phyloP scores from a whole-genome alignment of 2,329 filamentous ascomycete genomes.

The Sporothrix brasiliensis region DNA sequence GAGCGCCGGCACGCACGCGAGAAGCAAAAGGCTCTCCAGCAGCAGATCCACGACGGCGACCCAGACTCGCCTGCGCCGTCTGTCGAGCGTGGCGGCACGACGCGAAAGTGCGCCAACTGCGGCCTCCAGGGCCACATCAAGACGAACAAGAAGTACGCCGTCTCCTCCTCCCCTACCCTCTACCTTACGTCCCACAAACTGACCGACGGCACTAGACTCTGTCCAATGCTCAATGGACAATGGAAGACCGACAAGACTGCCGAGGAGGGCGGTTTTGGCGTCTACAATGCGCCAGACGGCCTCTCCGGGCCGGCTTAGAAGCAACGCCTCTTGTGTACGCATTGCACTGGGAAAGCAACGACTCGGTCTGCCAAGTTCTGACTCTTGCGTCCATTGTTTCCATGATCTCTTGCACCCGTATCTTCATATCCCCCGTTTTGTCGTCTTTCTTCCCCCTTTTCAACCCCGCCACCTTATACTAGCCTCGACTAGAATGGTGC shows the following conservation, averaged over 20 bases:
- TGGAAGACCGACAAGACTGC: conserved; percentile 64
- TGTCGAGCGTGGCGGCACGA: conserved; percentile 66
- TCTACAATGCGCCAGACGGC: conserved; percentile 45
- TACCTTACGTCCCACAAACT: conserved; percentile 39
- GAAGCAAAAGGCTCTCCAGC: conserved; percentile 74
- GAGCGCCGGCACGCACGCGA: conserved; percentile 88
- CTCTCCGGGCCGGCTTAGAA: conserved; percentile 31
- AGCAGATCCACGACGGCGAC: conserved; percentile 49
- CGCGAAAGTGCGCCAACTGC: conserved; percentile 95
- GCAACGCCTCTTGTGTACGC: neutral
- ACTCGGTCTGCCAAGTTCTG: neutral
- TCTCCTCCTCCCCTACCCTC: conserved; percentile 40
- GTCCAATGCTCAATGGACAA: conserved; percentile 82
- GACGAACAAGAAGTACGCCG: conserved; percentile 82
- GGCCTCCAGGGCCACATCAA: conserved; percentile 97
- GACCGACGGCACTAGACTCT: conserved; percentile 60
- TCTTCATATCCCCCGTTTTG: no score
- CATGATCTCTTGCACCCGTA: no score
- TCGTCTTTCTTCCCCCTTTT: no score
- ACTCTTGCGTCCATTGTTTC: no score
- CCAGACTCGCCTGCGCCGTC: conserved; percentile 56
- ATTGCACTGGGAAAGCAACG: neutral
- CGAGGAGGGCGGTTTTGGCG: conserved; percentile 64
- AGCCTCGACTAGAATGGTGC: no score
- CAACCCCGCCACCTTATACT: no score